phyloP scores from a whole-genome alignment of 1,284 basidiomycete species.

The Ganoderma boninense region DNA sequence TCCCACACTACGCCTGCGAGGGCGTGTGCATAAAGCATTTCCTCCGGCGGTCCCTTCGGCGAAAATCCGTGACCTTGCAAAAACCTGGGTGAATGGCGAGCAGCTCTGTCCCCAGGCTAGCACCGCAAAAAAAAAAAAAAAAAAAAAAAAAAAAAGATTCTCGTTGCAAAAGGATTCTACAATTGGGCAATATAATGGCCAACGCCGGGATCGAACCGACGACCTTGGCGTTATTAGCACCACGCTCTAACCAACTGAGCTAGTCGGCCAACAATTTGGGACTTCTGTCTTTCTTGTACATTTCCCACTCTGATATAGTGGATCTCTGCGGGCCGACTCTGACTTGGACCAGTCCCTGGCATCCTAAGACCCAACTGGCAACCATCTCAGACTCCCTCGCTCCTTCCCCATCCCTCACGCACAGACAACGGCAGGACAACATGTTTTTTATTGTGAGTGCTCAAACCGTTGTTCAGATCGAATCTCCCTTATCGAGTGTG shows the following conservation, averaged over 20 bases:
- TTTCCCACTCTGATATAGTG: background rate
- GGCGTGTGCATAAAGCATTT: too few relatives aligned
- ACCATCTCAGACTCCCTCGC: background rate
- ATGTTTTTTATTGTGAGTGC: slow-evolving; percentile 84
- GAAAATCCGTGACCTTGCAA: too few relatives aligned
- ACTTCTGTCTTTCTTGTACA: slow-evolving; percentile 57
- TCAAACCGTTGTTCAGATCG: slow-evolving; percentile 20
- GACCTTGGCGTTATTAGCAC: slow-evolving; percentile 18
- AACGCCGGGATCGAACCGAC: slow-evolving; percentile 18
- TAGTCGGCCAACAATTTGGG: background rate
- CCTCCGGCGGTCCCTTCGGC: too few relatives aligned
- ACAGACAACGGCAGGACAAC: slow-evolving; percentile 13
- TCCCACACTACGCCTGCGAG: too few relatives aligned
- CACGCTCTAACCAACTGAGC: slow-evolving; percentile 17
- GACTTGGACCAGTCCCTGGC: background rate
- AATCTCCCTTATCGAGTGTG: slow-evolving; percentile 6
- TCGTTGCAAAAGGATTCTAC: too few relatives aligned
- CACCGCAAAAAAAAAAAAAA: too few relatives aligned
- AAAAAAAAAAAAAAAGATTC: too few relatives aligned
- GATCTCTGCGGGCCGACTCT: too few relatives aligned
- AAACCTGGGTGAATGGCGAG: too few relatives aligned
- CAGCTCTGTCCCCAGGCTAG: too few relatives aligned
- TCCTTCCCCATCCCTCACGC: background rate
- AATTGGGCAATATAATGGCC: too few relatives aligned
- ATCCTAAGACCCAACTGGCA: too few relatives aligned